A percentile compares a stretch with the other conserved stretches of the same genome.
These are phyloP conservation scores for Logfia minima DNA, from an alignment of 129 eudicot species.

Conservation along the genomic window DNA sequence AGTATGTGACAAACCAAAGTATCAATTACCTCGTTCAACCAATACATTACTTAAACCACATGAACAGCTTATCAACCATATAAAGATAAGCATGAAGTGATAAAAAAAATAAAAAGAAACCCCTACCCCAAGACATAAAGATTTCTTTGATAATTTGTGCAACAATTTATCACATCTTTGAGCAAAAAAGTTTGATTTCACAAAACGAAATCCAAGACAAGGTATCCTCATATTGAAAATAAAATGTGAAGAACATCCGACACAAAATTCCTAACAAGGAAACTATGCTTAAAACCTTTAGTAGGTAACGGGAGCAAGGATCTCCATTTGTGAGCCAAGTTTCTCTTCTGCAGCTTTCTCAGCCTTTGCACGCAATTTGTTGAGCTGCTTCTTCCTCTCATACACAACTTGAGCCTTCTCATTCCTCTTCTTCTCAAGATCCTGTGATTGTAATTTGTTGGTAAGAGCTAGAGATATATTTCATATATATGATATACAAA, in stretches of 20 bases:
- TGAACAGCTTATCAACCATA: too few relatives aligned
- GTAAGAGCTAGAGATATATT: neutral
- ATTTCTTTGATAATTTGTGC: too few relatives aligned
- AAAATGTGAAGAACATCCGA: conserved; percentile 17
- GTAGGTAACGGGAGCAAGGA: conserved; percentile 65
- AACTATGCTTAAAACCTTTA: conserved; percentile 28
- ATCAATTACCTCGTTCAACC: too few relatives aligned
- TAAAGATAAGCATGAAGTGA: too few relatives aligned
- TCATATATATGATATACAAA: neutral
- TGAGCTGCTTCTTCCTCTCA: conserved; percentile 72
- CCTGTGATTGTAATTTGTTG: conserved; percentile 33
- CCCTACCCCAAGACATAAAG: too few relatives aligned
- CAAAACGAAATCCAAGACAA: conserved; percentile 15
- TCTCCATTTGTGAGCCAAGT: conserved; percentile 54
- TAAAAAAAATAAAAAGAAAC: too few relatives aligned
- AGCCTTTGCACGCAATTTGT: conserved; percentile 56
- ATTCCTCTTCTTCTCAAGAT: conserved; percentile 80
- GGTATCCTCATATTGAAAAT: conserved; percentile 21
- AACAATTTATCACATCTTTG: neutral
- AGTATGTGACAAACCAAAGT: too few relatives aligned
- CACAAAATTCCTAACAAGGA: conserved; percentile 34
- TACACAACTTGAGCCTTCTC: conserved; percentile 63
- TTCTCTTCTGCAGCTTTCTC: conserved; percentile 70
- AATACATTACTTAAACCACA: too few relatives aligned
- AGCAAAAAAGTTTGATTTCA: conserved; percentile 19